Evolutionary conservation across 495 filamentous ascomycete species (phyloP), one percentile per base, ranked within the genome.

Genomic region (Aspergillus haitiensis): DNA sequence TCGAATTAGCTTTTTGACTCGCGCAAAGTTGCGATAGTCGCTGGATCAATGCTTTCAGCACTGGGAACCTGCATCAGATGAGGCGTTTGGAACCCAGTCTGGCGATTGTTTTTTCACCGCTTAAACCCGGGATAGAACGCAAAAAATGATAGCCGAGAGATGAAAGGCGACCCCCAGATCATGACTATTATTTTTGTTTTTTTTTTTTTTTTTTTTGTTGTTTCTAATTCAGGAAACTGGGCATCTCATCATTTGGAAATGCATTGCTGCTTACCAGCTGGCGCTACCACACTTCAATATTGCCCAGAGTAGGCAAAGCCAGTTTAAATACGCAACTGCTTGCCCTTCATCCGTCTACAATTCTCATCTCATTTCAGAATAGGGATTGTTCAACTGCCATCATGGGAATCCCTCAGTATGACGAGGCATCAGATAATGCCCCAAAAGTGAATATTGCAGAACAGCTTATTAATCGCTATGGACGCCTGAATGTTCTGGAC

Each of bases 391-490:
- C 39, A 6, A 2, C n/a, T 64, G 85, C 84, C 64, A 79, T 88
- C 15, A 88, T 91, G 74, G 74, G 72, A 33, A 71, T 72, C 21
- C 69, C 69, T 62, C 63, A 59, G 21, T 67, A 65, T 27, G 59
- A 62, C 16, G 58, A 59, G 27, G 42, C 55, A 7, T 35, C 59
- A 1, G 51, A 64, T 15, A 46, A 67, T 18, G 37, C 52, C 18
- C 65, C 61, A 11, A 51, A 61, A 21, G 65, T 61, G 0, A 42
- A 56, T 34, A 15, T 32, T 5, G n/a, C 58, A 16, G 68, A 70
- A 36, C 55, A 68, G 18, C 53, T 75, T 15, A 48, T 67, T 18
- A 21, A 33, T 65, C 71, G 55, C 52, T 80, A 69, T 68, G 75
- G 75, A 60, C 70, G 70, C 7, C 67, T 75, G 18, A 61, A 72